Percentiles rank a stretch among this genome's conserved stretches.
These are phyloP conservation scores for Phytopythium delawarense DNA, from an alignment of 352 stramenopile genomes.

Conservation along the genomic window DNA sequence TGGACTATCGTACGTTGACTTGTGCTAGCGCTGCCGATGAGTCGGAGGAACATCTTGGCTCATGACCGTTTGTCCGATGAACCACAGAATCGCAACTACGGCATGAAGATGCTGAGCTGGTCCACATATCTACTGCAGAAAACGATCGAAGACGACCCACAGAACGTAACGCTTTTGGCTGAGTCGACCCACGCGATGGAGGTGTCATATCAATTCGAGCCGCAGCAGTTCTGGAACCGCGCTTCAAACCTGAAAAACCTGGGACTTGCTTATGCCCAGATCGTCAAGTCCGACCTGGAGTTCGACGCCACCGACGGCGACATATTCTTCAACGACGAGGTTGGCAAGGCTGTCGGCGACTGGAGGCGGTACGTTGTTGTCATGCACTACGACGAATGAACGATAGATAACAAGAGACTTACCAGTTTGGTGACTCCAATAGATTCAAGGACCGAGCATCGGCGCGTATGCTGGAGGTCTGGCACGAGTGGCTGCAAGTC, in stretches of 20 bases:
- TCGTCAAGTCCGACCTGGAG: conserved; percentile 78
- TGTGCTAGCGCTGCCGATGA: background rate
- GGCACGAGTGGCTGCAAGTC: conserved; percentile 49
- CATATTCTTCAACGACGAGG: conserved; percentile 45
- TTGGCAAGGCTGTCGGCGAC: conserved; percentile 35
- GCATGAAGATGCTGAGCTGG: conserved; percentile 73
- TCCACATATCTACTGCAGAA: conserved; percentile 88
- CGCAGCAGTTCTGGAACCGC: conserved; percentile 51
- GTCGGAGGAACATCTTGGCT: background rate
- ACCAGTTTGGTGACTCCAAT: background rate
- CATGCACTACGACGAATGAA: background rate
- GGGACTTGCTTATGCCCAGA: conserved; percentile 91
- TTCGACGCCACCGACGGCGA: conserved; percentile 26
- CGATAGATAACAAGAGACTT: background rate
- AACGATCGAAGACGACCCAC: conserved; percentile 64
- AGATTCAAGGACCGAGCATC: conserved; percentile 70
- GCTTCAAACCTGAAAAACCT: conserved; percentile 90
- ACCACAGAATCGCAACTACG: conserved; percentile 54
- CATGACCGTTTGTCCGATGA: background rate
- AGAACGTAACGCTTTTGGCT: conserved; percentile 59
- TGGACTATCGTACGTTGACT: conserved; percentile 81
- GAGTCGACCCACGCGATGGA: conserved; percentile 76
- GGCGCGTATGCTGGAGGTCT: conserved; percentile 66
- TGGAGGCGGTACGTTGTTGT: conserved; percentile 27
- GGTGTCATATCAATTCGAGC: conserved; percentile 60